These are phyloP conservation scores for Leishmania major DNA, from an alignment of 208 protist species.

Conservation along the genomic window DNA sequence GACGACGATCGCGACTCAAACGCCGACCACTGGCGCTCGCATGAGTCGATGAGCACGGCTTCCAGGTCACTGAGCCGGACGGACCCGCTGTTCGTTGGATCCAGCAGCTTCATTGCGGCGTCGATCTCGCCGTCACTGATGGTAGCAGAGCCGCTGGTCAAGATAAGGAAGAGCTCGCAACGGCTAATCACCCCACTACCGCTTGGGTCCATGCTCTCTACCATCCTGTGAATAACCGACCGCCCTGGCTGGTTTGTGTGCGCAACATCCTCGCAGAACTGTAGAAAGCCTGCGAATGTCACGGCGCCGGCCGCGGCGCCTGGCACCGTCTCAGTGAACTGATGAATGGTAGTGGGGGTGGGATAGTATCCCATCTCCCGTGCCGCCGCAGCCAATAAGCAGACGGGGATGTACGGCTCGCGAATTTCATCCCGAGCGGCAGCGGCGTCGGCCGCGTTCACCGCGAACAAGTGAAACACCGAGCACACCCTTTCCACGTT, in stretches of 20 bases:
- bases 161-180: slow-evolving; percentile 44
- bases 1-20: slow-evolving; percentile 5
- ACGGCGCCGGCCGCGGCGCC: slow-evolving; percentile 29
- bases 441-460: not conserved
- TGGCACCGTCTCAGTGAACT: slow-evolving; percentile 31
- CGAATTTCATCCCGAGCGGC: not conserved
- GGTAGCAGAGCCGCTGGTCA: slow-evolving; percentile 31
- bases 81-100: slow-evolving; percentile 38
- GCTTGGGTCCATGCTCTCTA: slow-evolving; percentile 21
- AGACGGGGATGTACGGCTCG: slow-evolving; percentile 55
- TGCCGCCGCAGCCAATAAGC: slow-evolving; percentile 31
- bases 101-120: slow-evolving; percentile 65
- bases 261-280: slow-evolving; percentile 54
- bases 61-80: slow-evolving; percentile 25
- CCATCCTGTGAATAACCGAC: slow-evolving; percentile 19
- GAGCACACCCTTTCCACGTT: slow-evolving; percentile 25
- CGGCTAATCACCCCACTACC: slow-evolving; percentile 38
- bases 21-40: slow-evolving; percentile 7
- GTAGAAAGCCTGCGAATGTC: slow-evolving; percentile 52
- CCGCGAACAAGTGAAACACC: slow-evolving; percentile 32
- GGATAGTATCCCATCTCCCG: slow-evolving; percentile 72
- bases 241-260: slow-evolving; percentile 18
- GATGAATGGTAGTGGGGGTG: slow-evolving; percentile 22
- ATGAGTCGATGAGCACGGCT: slow-evolving; percentile 14
- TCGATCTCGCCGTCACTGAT: slow-evolving; percentile 52